Conservation (phyloP, 2,329 filamentous ascomycete genomes). For the Ambrosiella beaveri region DNA sequence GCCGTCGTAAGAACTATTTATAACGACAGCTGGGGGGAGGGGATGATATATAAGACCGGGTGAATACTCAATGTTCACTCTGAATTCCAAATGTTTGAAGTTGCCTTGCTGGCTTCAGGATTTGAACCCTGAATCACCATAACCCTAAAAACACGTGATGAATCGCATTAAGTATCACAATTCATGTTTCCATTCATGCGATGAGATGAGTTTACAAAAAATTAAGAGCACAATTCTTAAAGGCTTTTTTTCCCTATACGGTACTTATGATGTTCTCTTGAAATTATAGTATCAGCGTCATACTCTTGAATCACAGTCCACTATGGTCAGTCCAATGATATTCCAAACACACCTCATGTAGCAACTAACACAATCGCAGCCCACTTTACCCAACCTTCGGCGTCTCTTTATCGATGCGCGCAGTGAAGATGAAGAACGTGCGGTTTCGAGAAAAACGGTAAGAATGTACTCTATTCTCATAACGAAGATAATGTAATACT, state of each 20-base stretch:
- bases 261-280: too few relatives aligned
- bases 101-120: constrained; percentile 10
- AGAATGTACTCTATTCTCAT: constrained; percentile 21
- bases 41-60: background rate
- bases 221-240: too few relatives aligned
- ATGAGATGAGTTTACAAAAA: too few relatives aligned
- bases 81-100: background rate
- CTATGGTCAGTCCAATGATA: too few relatives aligned
- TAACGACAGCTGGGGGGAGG: background rate
- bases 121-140: background rate
- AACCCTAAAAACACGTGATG: background rate
- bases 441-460: constrained; percentile 85
- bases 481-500: background rate
- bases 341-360: background rate
- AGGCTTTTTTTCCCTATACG: too few relatives aligned
- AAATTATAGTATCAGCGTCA: too few relatives aligned
- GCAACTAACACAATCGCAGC: constrained; percentile 24
- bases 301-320: too few relatives aligned
- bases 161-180: background rate
- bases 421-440: constrained; percentile 83
- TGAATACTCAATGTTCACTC: background rate
- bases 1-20: too few relatives aligned
- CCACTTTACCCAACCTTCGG: constrained; percentile 81
- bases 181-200: too few relatives aligned
- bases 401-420: constrained; percentile 89